Evolutionary conservation across 139 green algal species (phyloP).

Genomic region (Cymbomonas tetramitiformis): DNA sequence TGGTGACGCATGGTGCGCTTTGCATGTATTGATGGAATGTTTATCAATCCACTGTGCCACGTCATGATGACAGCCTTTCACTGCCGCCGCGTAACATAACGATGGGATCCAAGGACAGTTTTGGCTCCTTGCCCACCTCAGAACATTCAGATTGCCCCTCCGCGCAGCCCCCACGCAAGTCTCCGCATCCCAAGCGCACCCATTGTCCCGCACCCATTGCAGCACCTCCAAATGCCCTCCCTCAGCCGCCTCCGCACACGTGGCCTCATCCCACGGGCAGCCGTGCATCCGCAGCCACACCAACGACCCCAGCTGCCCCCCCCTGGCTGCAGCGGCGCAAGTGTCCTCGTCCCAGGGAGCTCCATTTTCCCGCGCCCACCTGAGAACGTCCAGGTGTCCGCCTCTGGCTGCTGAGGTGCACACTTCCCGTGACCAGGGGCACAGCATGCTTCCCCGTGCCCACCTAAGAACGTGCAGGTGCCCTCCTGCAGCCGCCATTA

Average conservation of each 20-base stretch:
- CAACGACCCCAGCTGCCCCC: background rate
- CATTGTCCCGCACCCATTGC: constrained; percentile 8
- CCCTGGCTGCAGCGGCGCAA: background rate
- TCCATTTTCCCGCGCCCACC: background rate
- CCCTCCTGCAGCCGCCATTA: background rate
- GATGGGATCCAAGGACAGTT: background rate
- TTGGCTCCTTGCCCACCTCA: background rate
- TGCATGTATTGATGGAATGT: too few species aligned
- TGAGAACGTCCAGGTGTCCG: constrained; percentile 15
- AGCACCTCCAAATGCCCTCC: constrained; percentile 6
- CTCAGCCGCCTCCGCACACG: background rate
- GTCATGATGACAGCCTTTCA: too few species aligned
- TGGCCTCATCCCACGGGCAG: constrained; percentile 7
- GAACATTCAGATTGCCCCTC: background rate
- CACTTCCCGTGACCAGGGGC: background rate
- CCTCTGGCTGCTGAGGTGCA: constrained; percentile 1
- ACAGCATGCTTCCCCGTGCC: background rate
- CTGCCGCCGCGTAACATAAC: too few species aligned
- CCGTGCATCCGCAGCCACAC: background rate
- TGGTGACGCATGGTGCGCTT: too few species aligned
- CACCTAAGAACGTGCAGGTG: constrained; percentile 9
- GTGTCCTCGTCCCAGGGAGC: constrained; percentile 5
- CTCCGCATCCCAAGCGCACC: background rate
- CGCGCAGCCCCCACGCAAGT: background rate
- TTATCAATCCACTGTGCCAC: too few species aligned